A percentile compares a stretch with the other conserved stretches of the same genome.
These are phyloP conservation scores for Coccinonectria pachysandricola DNA, from an alignment of 2,329 filamentous ascomycete genomes.

Conservation along the genomic window DNA sequence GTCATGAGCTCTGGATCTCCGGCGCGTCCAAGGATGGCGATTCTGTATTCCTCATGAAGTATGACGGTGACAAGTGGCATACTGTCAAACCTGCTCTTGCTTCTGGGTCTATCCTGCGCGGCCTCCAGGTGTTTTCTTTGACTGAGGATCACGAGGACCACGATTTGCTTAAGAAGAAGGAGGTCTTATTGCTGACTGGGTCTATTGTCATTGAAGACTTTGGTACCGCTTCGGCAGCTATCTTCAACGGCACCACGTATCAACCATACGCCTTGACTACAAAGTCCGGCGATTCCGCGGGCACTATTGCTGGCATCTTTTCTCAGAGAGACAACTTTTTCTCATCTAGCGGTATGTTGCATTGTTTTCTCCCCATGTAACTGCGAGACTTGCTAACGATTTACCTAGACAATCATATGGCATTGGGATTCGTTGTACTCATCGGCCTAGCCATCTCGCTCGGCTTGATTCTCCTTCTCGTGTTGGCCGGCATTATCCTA, in stretches of 20 bases:
- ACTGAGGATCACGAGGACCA: slow-evolving; percentile 56
- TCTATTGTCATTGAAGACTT: slow-evolving; percentile 64
- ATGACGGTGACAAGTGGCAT: slow-evolving; percentile 62
- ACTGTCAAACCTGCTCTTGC: slow-evolving; percentile 54
- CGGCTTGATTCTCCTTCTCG: slow-evolving; percentile 65
- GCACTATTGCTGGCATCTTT: slow-evolving; percentile 74
- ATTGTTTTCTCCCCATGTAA: neutral
- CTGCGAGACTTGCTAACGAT: slow-evolving; percentile 7
- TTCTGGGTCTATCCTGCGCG: slow-evolving; percentile 57
- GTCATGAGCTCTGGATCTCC: slow-evolving; percentile 70
- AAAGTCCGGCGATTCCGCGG: slow-evolving; percentile 51
- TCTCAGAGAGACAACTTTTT: slow-evolving; percentile 75
- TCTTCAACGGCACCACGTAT: slow-evolving; percentile 76
- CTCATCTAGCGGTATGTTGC: slow-evolving; percentile 45
- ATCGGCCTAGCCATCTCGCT: slow-evolving; percentile 73
- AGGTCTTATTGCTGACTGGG: slow-evolving; percentile 77
- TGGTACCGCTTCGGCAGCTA: slow-evolving; percentile 72
- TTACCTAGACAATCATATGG: slow-evolving; percentile 41
- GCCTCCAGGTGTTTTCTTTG: slow-evolving; percentile 71
- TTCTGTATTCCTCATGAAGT: slow-evolving; percentile 71
- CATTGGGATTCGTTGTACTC: slow-evolving; percentile 67
- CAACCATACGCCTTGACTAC: slow-evolving; percentile 73
- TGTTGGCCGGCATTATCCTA: slow-evolving; percentile 62
- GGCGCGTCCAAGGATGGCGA: slow-evolving; percentile 56
- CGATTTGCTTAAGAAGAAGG: slow-evolving; percentile 52